Evolutionary conservation across 306 rosid genomes (phyloP), one percentile per base, ranked within the genome.

Genomic region (Potentilla sterilis): DNA sequence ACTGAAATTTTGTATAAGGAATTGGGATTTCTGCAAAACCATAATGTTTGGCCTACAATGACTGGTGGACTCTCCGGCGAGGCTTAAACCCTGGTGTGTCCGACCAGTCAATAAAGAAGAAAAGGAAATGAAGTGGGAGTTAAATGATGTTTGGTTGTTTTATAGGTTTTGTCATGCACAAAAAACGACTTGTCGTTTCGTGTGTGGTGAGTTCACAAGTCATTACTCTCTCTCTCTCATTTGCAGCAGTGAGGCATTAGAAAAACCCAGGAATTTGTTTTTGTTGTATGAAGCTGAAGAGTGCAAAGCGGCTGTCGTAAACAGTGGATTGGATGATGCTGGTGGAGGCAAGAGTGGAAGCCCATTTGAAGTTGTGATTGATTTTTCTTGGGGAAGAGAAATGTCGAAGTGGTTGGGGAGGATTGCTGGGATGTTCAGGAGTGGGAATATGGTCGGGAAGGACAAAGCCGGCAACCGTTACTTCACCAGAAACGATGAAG

Each of bases 391-490:
- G 63, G 61, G 72, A 16, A 34, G 49, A 12, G 41, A 80, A 77
- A 94, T 90, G 98, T 88, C 89, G 82, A 92, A 89, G 84, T 61
- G 90, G 52, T 47, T 95, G 18, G 83, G 84, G 61, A 92, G 79
- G 79, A 77, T 92, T 79, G 79, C 79, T 73, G 88, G 87, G 82
- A 83, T 82, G 63, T 79, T 92, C 32, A 73, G 81, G 83, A 84
- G 57, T 69, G 84, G 89, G 83, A 84, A 74, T 74, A 70, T 46
- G 81, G 89, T 69, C 58, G 97, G 98, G 58, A 71, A 70, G 24
- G 98, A 94, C 83, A 91, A 85, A 86, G 73, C 89, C 14, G 97
- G 98, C 68, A 94, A 94, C 75, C 83, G 75, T 67, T 94, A 91
- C 83, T 92, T 94, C 79, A 67, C 89, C 48, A 85, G 79, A 83